Evolutionary conservation across 208 protist species (phyloP).

Genomic region (Leishmania arabica): DNA sequence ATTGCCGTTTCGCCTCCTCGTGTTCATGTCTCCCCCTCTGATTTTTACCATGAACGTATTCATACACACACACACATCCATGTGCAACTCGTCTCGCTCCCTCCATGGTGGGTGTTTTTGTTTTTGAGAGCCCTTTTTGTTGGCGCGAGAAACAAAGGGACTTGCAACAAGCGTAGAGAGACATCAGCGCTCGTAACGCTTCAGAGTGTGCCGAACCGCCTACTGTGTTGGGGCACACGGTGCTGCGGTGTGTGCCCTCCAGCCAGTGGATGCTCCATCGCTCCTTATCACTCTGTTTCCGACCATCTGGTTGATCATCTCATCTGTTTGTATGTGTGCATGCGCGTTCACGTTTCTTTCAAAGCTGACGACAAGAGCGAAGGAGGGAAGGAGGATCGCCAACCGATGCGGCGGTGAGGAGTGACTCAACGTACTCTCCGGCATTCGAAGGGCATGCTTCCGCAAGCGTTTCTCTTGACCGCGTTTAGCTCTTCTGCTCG

Average conservation of each 20-base stretch:
- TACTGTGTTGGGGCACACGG: no score
- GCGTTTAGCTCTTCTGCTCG: background rate
- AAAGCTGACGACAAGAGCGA: background rate
- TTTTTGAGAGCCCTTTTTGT: background rate
- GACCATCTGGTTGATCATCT: background rate
- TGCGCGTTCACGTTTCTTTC: background rate
- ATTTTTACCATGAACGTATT: no score
- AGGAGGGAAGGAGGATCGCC: background rate
- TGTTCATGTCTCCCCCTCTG: background rate
- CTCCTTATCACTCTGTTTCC: background rate
- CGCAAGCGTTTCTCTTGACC: background rate
- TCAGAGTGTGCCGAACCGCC: background rate
- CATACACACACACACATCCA: background rate
- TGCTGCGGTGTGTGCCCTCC: background rate
- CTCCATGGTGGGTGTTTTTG: background rate
- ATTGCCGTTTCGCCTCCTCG: background rate
- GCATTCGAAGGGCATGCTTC: background rate
- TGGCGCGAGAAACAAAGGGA: background rate
- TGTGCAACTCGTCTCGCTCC: background rate
- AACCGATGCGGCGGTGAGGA: background rate
- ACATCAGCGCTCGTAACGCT: background rate
- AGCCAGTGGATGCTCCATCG: background rate
- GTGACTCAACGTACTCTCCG: background rate
- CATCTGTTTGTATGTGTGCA: background rate
- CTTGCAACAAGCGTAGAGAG: background rate